Percentiles rank a stretch among this genome's conserved stretches.
phyloP scores from a whole-genome alignment of 1,284 basidiomycete genomes.

The Heterobasidion annosum region DNA sequence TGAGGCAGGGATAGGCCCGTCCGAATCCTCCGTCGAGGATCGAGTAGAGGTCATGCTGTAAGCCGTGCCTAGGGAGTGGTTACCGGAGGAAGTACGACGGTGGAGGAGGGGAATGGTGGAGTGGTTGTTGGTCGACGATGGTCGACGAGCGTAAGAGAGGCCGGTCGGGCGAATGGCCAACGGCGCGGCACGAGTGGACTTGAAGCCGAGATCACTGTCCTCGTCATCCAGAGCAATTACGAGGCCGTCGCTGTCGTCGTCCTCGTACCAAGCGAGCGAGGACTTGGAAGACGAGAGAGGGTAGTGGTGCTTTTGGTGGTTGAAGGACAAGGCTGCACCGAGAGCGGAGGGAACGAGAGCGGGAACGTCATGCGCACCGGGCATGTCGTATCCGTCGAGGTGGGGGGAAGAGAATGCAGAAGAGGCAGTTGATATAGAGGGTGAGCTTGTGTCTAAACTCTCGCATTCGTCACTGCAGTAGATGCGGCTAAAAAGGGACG shows the following conservation, averaged over 20 bases:
- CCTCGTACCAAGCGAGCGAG: slow-evolving; percentile 59
- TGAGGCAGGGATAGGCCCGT: slow-evolving; percentile 12
- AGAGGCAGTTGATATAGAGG: slow-evolving; percentile 43
- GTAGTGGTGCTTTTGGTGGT: slow-evolving; percentile 29
- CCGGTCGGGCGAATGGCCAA: slow-evolving; percentile 12
- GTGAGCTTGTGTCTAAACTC: slow-evolving; percentile 35
- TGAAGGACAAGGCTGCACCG: slow-evolving; percentile 32
- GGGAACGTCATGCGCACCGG: slow-evolving; percentile 39
- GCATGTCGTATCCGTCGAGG: slow-evolving; percentile 37
- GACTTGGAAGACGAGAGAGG: slow-evolving; percentile 47
- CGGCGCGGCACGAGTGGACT: slow-evolving; percentile 12
- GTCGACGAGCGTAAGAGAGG: slow-evolving; percentile 59
- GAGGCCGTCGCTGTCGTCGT: slow-evolving; percentile 40
- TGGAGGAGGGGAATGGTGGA: slow-evolving; percentile 51
- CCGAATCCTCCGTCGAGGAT: slow-evolving; percentile 35
- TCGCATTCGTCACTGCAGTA: slow-evolving; percentile 73
- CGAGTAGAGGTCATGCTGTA: slow-evolving; percentile 31
- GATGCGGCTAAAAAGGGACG: slow-evolving; percentile 36
- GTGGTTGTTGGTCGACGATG: slow-evolving; percentile 61
- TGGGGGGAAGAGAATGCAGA: slow-evolving; percentile 62
- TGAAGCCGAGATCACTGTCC: slow-evolving; percentile 27
- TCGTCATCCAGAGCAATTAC: slow-evolving; percentile 24
- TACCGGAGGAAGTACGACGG: slow-evolving; percentile 41
- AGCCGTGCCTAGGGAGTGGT: slow-evolving; percentile 31
- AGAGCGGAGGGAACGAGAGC: slow-evolving; percentile 49